phyloP scores from a whole-genome alignment of 1,139 yeast genomes.

The Saccharomycopsis hybrid region DNA sequence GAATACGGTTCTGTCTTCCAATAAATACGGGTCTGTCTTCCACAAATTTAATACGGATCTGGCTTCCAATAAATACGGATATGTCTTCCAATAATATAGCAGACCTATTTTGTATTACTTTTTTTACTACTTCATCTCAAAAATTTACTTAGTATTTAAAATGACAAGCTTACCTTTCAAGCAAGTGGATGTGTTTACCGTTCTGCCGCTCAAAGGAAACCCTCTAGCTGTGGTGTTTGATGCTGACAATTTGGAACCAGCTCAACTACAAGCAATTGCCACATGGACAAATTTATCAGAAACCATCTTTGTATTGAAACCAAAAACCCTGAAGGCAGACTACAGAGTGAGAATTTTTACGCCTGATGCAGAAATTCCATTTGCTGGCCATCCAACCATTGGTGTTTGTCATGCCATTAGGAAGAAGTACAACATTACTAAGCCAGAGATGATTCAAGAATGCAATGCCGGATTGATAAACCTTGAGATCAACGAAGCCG shows the following conservation, averaged over 20 bases:
- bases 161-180: constrained; percentile 29
- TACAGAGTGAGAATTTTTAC: constrained; percentile 45
- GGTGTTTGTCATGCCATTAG: constrained; percentile 44
- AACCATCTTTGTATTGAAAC: constrained; percentile 42
- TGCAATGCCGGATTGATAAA: constrained; percentile 39
- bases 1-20: no score
- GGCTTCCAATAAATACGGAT: no score
- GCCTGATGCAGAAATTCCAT: constrained; percentile 41
- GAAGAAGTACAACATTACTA: constrained; percentile 30
- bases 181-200: constrained; percentile 48
- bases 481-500: constrained; percentile 9
- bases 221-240: constrained; percentile 49
- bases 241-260: constrained; percentile 29
- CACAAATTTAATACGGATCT: no score
- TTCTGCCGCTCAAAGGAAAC: constrained; percentile 39
- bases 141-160: no score
- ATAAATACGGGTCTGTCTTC: no score
- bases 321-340: constrained; percentile 34
- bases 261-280: constrained; percentile 41
- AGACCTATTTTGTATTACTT: no score
- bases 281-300: constrained; percentile 54
- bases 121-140: no score
- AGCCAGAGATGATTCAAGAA: constrained; percentile 34
- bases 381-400: constrained; percentile 57
- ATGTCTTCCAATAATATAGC: no score